A percentile compares a stretch with the other conserved stretches of the same genome.
Evolutionary conservation across 2,329 filamentous ascomycete species (phyloP).

Genomic region (Thelonectria blattea): DNA sequence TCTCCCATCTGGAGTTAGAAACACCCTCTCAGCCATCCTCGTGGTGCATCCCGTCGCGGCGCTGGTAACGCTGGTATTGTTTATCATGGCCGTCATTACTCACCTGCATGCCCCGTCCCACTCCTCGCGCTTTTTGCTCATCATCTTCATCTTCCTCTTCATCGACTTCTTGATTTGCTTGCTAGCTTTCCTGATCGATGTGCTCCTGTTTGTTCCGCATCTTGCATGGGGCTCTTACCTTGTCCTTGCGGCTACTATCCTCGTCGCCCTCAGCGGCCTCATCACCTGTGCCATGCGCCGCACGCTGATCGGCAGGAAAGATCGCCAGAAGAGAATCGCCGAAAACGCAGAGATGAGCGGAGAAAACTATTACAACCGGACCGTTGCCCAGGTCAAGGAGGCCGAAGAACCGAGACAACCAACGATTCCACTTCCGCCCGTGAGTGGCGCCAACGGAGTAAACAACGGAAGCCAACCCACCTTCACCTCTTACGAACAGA

Average conservation of each 20-base stretch:
- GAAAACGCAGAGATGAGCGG: slow-evolving; percentile 98
- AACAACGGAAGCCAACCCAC: slow-evolving; percentile 55
- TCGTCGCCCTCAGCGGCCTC: slow-evolving; percentile 81
- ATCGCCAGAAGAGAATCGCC: slow-evolving; percentile 88
- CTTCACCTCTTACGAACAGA: slow-evolving; percentile 72
- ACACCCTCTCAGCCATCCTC: slow-evolving; percentile 82
- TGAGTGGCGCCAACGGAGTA: slow-evolving; percentile 61
- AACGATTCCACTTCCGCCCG: slow-evolving; percentile 63
- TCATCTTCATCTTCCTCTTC: slow-evolving; percentile 84
- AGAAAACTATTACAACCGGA: slow-evolving; percentile 83
- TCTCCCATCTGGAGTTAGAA: slow-evolving; percentile 58
- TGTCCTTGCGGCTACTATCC: slow-evolving; percentile 84
- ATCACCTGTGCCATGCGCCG: slow-evolving; percentile 95
- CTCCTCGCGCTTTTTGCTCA: slow-evolving; percentile 85
- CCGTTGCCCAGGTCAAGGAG: slow-evolving; percentile 61
- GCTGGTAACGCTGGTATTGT: slow-evolving; percentile 82
- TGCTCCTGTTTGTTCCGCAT: slow-evolving; percentile 92
- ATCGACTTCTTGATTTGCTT: slow-evolving; percentile 84
- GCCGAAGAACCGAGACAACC: slow-evolving; percentile 57
- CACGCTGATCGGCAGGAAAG: slow-evolving; percentile 88
- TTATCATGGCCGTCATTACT: slow-evolving; percentile 77
- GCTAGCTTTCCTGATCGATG: slow-evolving; percentile 89
- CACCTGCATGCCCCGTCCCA: slow-evolving; percentile 90
- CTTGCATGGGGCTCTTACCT: slow-evolving; percentile 94
- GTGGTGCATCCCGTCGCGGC: slow-evolving; percentile 93